phyloP scores from a whole-genome alignment of 371 early-diverging fungal species.

The Mucor piriformis region DNA sequence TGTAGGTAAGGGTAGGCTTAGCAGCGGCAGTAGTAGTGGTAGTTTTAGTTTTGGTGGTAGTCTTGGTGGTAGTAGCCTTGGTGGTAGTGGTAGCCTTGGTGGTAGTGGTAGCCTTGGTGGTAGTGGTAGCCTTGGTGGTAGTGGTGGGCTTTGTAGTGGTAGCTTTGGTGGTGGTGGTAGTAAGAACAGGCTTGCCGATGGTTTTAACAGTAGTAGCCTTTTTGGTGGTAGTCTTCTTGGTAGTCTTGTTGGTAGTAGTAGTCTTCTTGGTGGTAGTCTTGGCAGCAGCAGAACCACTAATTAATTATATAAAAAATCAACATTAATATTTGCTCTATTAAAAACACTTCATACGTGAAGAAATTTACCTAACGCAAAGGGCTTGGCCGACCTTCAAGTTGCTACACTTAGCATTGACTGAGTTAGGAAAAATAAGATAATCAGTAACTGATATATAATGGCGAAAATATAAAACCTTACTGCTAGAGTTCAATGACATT shows the following conservation, averaged over 20 bases:
- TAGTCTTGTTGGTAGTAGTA: conserved; percentile 7
- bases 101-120: conserved; percentile 8
- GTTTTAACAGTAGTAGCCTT: conserved; percentile 1
- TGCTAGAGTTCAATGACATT: background rate
- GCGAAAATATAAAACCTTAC: background rate
- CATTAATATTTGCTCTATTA: background rate
- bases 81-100: conserved; percentile 12
- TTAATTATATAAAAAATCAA: background rate
- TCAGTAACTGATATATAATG: background rate
- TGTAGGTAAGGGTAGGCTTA: conserved; percentile 1
- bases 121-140: background rate
- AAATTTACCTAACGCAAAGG: conserved; percentile 20
- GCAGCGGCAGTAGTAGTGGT: conserved; percentile 12
- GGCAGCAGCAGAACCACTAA: background rate
- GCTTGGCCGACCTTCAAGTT: conserved; percentile 26
- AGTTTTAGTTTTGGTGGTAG: conserved; percentile 14
- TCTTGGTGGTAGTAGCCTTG: conserved; percentile 16
- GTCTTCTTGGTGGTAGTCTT: conserved; percentile 4
- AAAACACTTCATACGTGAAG: background rate
- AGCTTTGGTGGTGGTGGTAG: background rate
- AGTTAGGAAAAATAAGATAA: conserved; percentile 2
- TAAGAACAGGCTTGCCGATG: background rate
- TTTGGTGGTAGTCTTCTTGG: conserved; percentile 10
- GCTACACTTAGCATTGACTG: conserved; percentile 28
- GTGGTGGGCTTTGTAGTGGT: background rate